phyloP scores from a whole-genome alignment of 1,284 basidiomycete genomes.

The Neonothopanus nambi region DNA sequence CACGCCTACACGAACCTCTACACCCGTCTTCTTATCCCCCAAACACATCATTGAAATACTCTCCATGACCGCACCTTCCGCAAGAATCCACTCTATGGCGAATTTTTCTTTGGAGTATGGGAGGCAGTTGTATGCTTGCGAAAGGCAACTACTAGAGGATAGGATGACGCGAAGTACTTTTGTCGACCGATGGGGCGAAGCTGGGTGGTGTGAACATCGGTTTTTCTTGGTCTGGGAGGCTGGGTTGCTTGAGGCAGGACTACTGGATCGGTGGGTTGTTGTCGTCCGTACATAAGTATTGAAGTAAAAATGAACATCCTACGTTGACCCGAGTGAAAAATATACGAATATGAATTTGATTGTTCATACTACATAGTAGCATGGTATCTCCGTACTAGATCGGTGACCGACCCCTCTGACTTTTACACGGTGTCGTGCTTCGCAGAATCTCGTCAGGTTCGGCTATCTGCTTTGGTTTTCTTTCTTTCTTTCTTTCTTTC shows the following conservation, averaged over 20 bases:
- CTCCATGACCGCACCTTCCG: conserved; percentile 23
- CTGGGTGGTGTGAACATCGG: conserved; percentile 48
- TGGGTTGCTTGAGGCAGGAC: conserved; percentile 41
- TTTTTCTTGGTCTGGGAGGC: conserved; percentile 54
- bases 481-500: too few relatives aligned
- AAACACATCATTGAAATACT: conserved; percentile 33
- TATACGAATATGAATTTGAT: too few relatives aligned
- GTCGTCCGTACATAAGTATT: background rate
- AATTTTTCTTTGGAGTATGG: conserved; percentile 46
- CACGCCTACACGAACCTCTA: conserved; percentile 27
- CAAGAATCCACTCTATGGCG: conserved; percentile 34
- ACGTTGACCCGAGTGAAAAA: too few relatives aligned
- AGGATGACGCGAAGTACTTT: conserved; percentile 27
- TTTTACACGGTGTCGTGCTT: too few relatives aligned
- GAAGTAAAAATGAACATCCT: too few relatives aligned
- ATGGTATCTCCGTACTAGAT: too few relatives aligned
- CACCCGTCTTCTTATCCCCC: conserved; percentile 33
- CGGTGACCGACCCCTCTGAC: too few relatives aligned
- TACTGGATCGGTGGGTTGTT: conserved; percentile 38
- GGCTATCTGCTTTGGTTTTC: too few relatives aligned
- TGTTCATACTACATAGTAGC: too few relatives aligned
- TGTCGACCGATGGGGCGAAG: conserved; percentile 35
- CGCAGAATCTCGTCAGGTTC: too few relatives aligned
- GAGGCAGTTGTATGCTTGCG: conserved; percentile 29
- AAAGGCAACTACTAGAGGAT: conserved; percentile 31